Evolutionary conservation across 2,329 filamentous ascomycete species (phyloP), one percentile per base, ranked within the genome.

Genomic region (Torrubiellomyces zombiae): DNA sequence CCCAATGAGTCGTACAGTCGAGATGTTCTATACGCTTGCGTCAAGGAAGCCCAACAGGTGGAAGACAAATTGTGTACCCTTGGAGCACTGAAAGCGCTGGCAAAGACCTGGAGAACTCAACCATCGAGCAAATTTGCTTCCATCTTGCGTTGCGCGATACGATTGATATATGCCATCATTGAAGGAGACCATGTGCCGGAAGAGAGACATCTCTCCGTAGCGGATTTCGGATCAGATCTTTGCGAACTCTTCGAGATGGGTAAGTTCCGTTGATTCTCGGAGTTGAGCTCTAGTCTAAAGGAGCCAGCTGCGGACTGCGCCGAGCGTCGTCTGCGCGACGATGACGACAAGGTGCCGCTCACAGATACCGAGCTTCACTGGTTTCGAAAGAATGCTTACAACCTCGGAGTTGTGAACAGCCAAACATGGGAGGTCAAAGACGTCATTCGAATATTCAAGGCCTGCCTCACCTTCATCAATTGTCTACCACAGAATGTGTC

Each of bases 321-420:
- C 12, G 29, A 52, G 16, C 34, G 48, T 30, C 47, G 44, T 11
- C 50, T 40, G 3, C 53, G 41, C 25, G 53, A 53, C 33, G 44
- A 38, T 20, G 38, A 52, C 11, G 56, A 53, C 7, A 46, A 50
- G 16, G 65, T 50, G 32, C 29, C 60, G 1, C 82, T 83, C 40
- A 66, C 62, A 1, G 29, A 60, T 1, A 45, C 58, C 3, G 82
- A 93, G 38, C 56, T 91, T 4, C 65, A 85, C 36, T 92, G 82
- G 82, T 85, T 92, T 43, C 75, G 74, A 18, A 74, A 74, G 33
- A 86, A 79, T 33, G 64, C 76, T 2, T 92, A 91, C 53, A 91
- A 89, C 35, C 46, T 83, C 6, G 74, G 72, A 0, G 48, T 86
- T 4, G 68, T 71, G 31, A 58, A 74, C 35, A 57, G 60, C 2